Evolutionary conservation across 352 stramenopile genomes (phyloP).

Genomic region (Pythium grandisporangium): DNA sequence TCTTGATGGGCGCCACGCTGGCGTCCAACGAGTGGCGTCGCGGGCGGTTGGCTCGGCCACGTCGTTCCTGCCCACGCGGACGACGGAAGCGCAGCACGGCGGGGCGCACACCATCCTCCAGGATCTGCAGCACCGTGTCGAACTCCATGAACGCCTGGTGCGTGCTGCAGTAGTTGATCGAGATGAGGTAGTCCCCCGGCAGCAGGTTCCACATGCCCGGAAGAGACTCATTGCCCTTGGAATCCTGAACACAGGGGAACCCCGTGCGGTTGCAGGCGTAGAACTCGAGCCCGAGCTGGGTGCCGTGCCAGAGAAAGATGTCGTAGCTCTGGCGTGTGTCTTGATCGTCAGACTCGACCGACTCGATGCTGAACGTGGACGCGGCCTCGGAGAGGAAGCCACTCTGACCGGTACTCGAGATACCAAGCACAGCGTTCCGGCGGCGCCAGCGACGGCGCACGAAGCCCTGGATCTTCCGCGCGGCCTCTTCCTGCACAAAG

Average conservation of each 20-base stretch:
- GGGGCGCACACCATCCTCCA: conserved; percentile 49
- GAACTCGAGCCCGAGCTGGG: conserved; percentile 38
- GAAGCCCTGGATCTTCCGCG: conserved; percentile 22
- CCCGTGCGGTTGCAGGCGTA: conserved; percentile 32
- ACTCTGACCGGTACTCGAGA: neutral
- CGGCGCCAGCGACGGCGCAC: conserved; percentile 13
- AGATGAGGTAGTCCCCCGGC: conserved; percentile 47
- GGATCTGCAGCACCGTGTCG: conserved; percentile 36
- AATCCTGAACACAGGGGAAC: conserved; percentile 37
- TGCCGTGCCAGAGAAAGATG: conserved; percentile 55
- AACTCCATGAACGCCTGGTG: conserved; percentile 27
- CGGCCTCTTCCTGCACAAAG: conserved; percentile 20
- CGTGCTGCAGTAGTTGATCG: conserved; percentile 44
- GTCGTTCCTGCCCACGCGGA: conserved; percentile 34
- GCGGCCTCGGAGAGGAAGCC: conserved; percentile 12
- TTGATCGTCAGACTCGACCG: conserved; percentile 21
- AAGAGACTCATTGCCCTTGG: conserved; percentile 48
- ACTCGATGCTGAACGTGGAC: conserved; percentile 8
- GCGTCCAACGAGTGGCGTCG: conserved; percentile 3
- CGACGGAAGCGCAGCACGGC: conserved; percentile 51
- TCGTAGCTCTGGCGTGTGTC: conserved; percentile 36
- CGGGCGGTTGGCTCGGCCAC: conserved; percentile 11
- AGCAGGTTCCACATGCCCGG: conserved; percentile 61
- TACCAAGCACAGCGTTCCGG: neutral
- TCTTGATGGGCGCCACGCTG: conserved; percentile 2